Percentiles rank a stretch among this genome's conserved stretches.
phyloP scores from a whole-genome alignment of 2,329 filamentous ascomycete genomes.

The Phialophora verrucosa region DNA sequence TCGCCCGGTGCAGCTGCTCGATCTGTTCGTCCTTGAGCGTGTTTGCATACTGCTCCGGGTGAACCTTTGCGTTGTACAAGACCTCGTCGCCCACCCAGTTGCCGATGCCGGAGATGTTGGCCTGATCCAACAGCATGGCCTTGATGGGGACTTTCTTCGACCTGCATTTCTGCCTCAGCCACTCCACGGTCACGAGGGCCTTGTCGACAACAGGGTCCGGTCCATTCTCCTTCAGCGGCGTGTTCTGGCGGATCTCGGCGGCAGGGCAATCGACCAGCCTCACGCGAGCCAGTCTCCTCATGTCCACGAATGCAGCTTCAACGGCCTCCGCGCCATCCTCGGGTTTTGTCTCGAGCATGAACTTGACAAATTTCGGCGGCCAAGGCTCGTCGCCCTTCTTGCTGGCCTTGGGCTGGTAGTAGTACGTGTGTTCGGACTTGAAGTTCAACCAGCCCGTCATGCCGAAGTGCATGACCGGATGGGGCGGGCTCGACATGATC shows the following conservation, averaged over 20 bases:
- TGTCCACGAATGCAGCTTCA: slow-evolving; percentile 80
- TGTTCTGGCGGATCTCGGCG: slow-evolving; percentile 73
- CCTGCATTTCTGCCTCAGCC: slow-evolving; percentile 72
- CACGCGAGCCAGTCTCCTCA: slow-evolving; percentile 77
- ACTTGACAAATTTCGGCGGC: slow-evolving; percentile 92
- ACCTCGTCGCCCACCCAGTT: slow-evolving; percentile 98
- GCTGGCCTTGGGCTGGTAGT: slow-evolving; percentile 71
- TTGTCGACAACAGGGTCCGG: slow-evolving; percentile 89
- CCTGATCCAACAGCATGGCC: slow-evolving; percentile 84
- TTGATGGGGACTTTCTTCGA: slow-evolving; percentile 87
- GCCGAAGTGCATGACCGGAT: slow-evolving; percentile 87
- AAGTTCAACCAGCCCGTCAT: slow-evolving; percentile 87
- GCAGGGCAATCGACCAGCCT: slow-evolving; percentile 81
- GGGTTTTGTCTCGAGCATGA: slow-evolving; percentile 71
- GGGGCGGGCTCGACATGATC: slow-evolving; percentile 76
- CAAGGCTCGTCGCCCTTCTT: slow-evolving; percentile 64
- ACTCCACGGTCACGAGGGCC: slow-evolving; percentile 75
- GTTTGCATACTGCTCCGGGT: slow-evolving; percentile 92
- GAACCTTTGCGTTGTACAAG: slow-evolving; percentile 83
- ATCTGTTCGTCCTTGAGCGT: slow-evolving; percentile 76
- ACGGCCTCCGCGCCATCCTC: slow-evolving; percentile 60
- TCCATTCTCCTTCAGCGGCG: slow-evolving; percentile 87
- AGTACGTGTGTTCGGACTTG: slow-evolving; percentile 74
- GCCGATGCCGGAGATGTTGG: slow-evolving; percentile 86
- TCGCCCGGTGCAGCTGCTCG: slow-evolving; percentile 70